Evolutionary conservation across 164 flowering plant genomes (phyloP).

Genomic region (Magnolia officinalis): DNA sequence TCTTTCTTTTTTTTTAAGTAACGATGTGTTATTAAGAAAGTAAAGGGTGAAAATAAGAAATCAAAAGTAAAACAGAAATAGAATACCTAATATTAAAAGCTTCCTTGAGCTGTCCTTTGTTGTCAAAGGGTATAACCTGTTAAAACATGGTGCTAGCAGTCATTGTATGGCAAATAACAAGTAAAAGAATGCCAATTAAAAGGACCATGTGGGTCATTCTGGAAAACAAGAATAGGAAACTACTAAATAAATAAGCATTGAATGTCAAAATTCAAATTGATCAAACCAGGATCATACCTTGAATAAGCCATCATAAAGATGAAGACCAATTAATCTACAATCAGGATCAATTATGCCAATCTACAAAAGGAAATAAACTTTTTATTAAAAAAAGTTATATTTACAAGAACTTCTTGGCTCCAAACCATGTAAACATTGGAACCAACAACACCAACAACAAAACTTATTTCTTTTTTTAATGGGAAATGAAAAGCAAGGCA

Average conservation of each 20-base stretch:
- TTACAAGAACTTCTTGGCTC: neutral
- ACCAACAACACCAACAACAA: neutral
- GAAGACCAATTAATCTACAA: conserved; percentile 96
- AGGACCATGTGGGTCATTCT: neutral
- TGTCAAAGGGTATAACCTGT: conserved; percentile 97
- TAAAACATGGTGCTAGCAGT: conserved; percentile 6
- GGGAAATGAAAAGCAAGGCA: neutral
- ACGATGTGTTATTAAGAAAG: too few species aligned
- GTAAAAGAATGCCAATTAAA: neutral
- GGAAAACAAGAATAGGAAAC: neutral
- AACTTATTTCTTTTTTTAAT: neutral
- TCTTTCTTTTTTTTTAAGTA: too few species aligned
- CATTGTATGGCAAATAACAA: neutral
- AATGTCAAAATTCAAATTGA: neutral
- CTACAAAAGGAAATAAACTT: conserved; percentile 30
- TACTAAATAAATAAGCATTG: neutral
- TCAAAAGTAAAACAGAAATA: neutral
- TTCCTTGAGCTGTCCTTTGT: conserved; percentile 93
- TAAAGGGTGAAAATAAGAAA: too few species aligned
- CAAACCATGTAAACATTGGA: neutral
- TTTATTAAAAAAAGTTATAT: neutral
- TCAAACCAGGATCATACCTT: conserved; percentile 47
- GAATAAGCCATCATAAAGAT: conserved; percentile 96
- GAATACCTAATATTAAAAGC: conserved; percentile 93
- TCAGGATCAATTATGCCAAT: conserved; percentile 98